phyloP scores from a whole-genome alignment of 257 asterid species.

The Solanum appendiculatum region DNA sequence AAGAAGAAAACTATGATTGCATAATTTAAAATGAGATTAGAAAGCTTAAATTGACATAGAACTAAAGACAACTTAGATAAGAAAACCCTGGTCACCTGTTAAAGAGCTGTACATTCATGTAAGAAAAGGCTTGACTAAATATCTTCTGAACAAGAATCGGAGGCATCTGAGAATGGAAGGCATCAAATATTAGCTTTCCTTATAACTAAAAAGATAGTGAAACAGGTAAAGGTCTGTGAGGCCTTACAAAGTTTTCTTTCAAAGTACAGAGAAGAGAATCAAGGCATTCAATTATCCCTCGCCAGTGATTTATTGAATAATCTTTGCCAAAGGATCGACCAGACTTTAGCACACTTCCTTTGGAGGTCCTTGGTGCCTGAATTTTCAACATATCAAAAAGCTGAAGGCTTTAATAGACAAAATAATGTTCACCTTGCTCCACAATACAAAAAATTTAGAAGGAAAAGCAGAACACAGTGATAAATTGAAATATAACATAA shows the following conservation, averaged over 20 bases:
- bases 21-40: neutral
- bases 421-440: neutral
- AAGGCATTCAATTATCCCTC: conserved; percentile 77
- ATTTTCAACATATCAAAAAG: neutral
- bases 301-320: conserved; percentile 69
- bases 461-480: neutral
- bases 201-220: neutral
- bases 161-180: conserved; percentile 52
- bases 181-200: neutral
- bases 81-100: conserved; percentile 46
- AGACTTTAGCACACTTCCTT: conserved; percentile 75
- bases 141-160: conserved; percentile 86
- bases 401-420: neutral
- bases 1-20: conserved; percentile 23
- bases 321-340: conserved; percentile 85
- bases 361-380: conserved; percentile 88
- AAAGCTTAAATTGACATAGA: neutral
- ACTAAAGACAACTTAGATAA: neutral
- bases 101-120: conserved; percentile 74
- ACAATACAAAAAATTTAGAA: neutral
- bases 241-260: conserved; percentile 82
- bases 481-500: neutral
- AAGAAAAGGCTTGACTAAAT: conserved; percentile 70
- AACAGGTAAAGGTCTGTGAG: neutral
- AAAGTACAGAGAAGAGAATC: conserved; percentile 62